phyloP scores from a whole-genome alignment of 371 early-diverging fungal species.

The Batrachochytrium dendrobatidis region DNA sequence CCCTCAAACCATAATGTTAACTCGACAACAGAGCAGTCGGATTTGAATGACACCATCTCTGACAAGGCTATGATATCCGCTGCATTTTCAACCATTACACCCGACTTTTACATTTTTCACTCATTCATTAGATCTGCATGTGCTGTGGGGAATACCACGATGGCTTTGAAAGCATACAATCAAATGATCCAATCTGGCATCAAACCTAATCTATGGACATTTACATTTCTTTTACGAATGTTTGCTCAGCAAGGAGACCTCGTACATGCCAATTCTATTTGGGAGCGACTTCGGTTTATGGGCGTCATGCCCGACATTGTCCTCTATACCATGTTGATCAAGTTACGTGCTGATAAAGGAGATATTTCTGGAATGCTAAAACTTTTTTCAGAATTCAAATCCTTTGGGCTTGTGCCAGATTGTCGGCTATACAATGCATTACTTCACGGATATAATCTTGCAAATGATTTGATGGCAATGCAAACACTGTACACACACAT shows the following conservation, averaged over 20 bases:
- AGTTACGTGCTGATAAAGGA: background rate
- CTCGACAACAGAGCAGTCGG: too few relatives aligned
- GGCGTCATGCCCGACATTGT: background rate
- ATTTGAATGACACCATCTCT: too few relatives aligned
- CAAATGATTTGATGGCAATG: background rate
- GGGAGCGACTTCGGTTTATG: background rate
- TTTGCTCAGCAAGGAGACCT: background rate
- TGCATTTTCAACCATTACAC: background rate
- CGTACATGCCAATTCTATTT: background rate
- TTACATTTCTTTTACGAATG: background rate
- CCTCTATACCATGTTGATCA: background rate
- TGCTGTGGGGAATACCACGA: background rate
- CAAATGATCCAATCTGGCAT: background rate
- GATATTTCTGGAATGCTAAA: background rate
- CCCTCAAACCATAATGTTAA: too few relatives aligned
- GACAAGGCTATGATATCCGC: background rate
- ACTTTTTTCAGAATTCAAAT: background rate
- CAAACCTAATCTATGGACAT: background rate
- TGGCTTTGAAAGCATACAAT: background rate
- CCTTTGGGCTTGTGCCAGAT: background rate
- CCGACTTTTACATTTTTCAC: background rate
- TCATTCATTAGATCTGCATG: too few relatives aligned
- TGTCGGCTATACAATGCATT: background rate
- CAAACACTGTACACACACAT: background rate
- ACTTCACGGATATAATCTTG: background rate